These are phyloP conservation scores for Rhododendron simsii DNA, from an alignment of 148 eudicot species.

Conservation along the genomic window DNA sequence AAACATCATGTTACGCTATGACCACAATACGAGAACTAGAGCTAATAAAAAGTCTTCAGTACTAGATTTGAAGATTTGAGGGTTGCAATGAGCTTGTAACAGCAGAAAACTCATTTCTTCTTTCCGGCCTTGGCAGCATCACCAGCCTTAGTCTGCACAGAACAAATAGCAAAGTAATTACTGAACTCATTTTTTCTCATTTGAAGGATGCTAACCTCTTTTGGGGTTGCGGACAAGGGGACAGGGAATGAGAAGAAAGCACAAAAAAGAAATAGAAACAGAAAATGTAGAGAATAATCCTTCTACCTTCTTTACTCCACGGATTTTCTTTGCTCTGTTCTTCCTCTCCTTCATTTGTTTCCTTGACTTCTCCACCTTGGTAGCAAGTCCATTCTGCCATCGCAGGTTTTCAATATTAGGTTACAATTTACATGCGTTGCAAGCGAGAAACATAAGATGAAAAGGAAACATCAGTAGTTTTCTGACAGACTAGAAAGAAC, in stretches of 20 bases:
- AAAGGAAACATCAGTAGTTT: not conserved
- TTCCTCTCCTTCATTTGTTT: slow-evolving; percentile 84
- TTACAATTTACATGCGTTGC: not conserved
- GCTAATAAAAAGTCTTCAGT: not conserved
- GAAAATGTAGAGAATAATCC: not conserved
- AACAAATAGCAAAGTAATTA: not conserved
- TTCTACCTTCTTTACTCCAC: slow-evolving; percentile 86
- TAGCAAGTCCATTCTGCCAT: slow-evolving; percentile 67
- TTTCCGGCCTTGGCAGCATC: slow-evolving; percentile 52
- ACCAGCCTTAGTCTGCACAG: slow-evolving; percentile 45
- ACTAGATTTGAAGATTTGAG: not conserved
- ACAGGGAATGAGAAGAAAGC: not conserved
- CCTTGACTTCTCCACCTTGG: slow-evolving; percentile 81
- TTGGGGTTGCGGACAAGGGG: too few relatives aligned
- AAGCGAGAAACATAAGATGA: not conserved
- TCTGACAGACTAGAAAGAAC: not conserved
- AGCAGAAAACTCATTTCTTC: slow-evolving; percentile 41
- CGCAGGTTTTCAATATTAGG: not conserved
- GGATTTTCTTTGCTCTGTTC: slow-evolving; percentile 79
- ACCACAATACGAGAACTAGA: not conserved
- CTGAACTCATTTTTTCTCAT: not conserved
- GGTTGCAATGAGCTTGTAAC: not conserved
- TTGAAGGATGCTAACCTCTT: not conserved
- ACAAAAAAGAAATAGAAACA: not conserved
- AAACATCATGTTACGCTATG: not conserved